Evolutionary conservation across 495 filamentous ascomycete genomes (phyloP).

Genomic region (Mycothermus thermophilus): DNA sequence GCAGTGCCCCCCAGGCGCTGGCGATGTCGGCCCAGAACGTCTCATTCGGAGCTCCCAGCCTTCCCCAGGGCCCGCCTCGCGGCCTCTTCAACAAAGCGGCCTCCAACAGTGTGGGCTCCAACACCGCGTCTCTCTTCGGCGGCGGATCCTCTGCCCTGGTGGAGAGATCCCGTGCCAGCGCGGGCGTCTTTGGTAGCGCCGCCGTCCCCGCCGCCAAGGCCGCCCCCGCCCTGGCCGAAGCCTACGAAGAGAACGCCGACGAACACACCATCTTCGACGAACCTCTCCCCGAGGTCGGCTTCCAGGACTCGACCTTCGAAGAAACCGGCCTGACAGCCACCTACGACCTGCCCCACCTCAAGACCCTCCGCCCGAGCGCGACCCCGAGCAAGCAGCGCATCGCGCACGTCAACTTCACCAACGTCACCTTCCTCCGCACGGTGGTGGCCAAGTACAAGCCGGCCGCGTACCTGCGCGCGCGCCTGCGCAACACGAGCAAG

Average conservation of each 20-base stretch:
- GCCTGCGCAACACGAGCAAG: slow-evolving; percentile 43
- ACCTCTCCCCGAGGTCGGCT: slow-evolving; percentile 19
- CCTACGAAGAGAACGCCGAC: too few relatives aligned
- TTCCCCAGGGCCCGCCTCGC: too few relatives aligned
- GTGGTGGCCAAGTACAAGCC: slow-evolving; percentile 53
- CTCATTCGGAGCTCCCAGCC: too few relatives aligned
- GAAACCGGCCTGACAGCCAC: slow-evolving; percentile 47
- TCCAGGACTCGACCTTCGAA: slow-evolving; percentile 31
- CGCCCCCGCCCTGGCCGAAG: too few relatives aligned
- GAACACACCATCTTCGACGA: slow-evolving; percentile 17
- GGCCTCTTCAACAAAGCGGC: too few relatives aligned
- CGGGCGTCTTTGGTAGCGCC: not conserved
- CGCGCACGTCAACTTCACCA: slow-evolving; percentile 26
- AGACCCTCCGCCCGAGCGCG: slow-evolving; percentile 29
- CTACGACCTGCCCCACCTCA: slow-evolving; percentile 44
- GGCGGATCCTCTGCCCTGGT: too few relatives aligned
- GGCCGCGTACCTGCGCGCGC: slow-evolving; percentile 52
- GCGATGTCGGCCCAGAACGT: too few relatives aligned
- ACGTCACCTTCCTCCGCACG: slow-evolving; percentile 37
- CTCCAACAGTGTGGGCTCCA: too few relatives aligned
- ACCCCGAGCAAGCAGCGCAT: slow-evolving; percentile 36
- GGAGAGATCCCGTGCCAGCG: too few relatives aligned
- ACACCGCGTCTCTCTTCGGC: too few relatives aligned
- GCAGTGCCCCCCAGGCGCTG: not conserved
- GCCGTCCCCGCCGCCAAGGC: not conserved